Evolutionary conservation across 257 asterid genomes (phyloP), one percentile per base, ranked within the genome.

Genomic region (Oldenlandia corymbosa): DNA sequence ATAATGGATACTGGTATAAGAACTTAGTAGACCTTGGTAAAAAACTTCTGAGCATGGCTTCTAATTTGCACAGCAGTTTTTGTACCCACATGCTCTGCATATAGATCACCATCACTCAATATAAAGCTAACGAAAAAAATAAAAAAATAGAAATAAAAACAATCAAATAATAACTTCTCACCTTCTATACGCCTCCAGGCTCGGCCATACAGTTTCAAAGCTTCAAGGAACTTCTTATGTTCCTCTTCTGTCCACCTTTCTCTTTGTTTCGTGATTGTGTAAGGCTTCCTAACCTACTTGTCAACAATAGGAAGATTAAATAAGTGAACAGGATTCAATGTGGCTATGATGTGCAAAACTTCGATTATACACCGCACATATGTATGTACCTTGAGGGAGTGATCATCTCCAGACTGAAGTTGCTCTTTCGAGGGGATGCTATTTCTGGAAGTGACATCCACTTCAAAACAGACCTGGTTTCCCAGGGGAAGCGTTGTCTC

Each of bases 101-200:
- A 55, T 20, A 27, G 31, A 14, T 51, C 43, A 32, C 57, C 62
- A 24, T 43, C 21, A 31, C 23, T 76, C 62, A 73, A 65, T 27
- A 62, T 13, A 32, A 61, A 58, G 8, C 46, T 12, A 47, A 10
- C 45, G 9, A 3, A 34, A 7, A 48, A 5, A 2, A 41, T 45
- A 2, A 50, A n/a, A n/a, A 51, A 14, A 69, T n/a, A 51, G 4
- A 64, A 11, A 11, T 10, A 27, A 64, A 30, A 21, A 37, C 30
- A 11, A 10, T 37, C 14, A 52, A 56, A 27, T 10, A 42, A 61
- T 3, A 62, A 53, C 16, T 37, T 48, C n/a, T n/a, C 23, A 91
- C 98, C 98, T 88, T 91, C 98, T 18, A 91, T 91, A 26, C 86
- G 85, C 73, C 94, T 83, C 98, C 98, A 91, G 10, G 98, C 92